These are phyloP conservation scores for Luvunga scandens DNA, from an alignment of 345 rosid species.

Conservation along the genomic window DNA sequence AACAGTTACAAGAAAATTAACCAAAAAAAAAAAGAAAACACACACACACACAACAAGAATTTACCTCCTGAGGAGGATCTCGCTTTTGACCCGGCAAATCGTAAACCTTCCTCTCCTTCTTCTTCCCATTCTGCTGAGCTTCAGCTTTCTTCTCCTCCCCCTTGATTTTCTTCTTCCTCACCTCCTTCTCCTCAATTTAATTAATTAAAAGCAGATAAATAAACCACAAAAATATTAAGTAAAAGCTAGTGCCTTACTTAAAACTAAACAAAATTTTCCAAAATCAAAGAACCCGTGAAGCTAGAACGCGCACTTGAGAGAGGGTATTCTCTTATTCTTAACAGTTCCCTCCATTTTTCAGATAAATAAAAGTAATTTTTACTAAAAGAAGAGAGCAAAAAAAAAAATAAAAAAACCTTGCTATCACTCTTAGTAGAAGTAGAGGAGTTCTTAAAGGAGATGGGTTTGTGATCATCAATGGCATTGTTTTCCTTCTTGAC, in stretches of 20 bases:
- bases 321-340: neutral
- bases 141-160: conserved; percentile 35
- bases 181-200: conserved; percentile 34
- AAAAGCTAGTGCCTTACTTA: neutral
- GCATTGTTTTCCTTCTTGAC: conserved; percentile 40
- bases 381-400: neutral
- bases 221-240: neutral
- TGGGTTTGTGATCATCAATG: conserved; percentile 31
- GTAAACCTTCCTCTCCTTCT: conserved; percentile 75
- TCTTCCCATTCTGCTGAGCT: conserved; percentile 37
- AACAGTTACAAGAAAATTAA: neutral
- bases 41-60: neutral
- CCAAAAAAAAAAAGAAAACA: neutral
- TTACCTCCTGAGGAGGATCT: conserved; percentile 79
- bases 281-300: neutral
- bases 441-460: conserved; percentile 38
- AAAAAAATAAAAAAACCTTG: conserved; percentile 29
- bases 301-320: neutral
- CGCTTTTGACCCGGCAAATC: conserved; percentile 92
- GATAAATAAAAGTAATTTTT: neutral
- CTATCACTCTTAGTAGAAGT: conserved; percentile 37
- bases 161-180: conserved; percentile 39
- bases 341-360: neutral
- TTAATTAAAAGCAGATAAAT: conserved; percentile 2
- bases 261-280: neutral